Base-by-base conservation (phyloP, 2,329 filamentous ascomycete species). In the Verticillium dahliae region DNA sequence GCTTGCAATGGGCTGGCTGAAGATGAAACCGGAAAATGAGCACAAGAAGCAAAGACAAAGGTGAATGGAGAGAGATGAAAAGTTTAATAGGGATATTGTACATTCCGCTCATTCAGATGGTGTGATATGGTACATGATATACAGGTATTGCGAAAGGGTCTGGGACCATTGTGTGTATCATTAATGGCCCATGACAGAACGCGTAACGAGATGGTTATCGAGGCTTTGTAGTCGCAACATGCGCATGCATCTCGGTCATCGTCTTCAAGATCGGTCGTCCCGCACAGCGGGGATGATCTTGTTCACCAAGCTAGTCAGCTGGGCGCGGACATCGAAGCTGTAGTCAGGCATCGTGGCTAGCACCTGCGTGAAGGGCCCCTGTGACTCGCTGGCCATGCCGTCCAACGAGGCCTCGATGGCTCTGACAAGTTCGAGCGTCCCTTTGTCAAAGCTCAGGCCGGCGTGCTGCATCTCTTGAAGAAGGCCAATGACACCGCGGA, bases 391-490 rank as follows among this genome's bases (percentile, higher is more conserved):
- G 14, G 60, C 57, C 62, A 65, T 62, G 18, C 56, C 57, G 31
- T 59, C 63, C 38, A 66, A 74, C 60, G 78, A 64, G 5, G 61
- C n/a, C 55, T 76, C 66, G 18, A 78, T 75, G 31, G 65, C 67
- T 22, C 70, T 62, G 6, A 80, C 62, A 15, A 80, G 64, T 7
- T 64, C 65, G n/a, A 78, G 69, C 0, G 84, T 85, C 27, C 72
- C 72, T 11, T 67, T 64, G 66, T 89, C 81, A 62, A 83, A 85
- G 57, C 81, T 80, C 4, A 90, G 75, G 0, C 87, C 87, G 1
- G 82, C 81, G 38, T 81, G 76, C 50, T 83, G 81, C 88, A 91
- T 90, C 74, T 91, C 88, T 52, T 81, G 77, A 5, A 91, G 74
- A 1, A 89, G 71, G 4, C 79, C 75, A 58, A 86, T 73, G 31